Conservation (phyloP, 768 basidiomycete species). For the Chalciporus chontae region DNA sequence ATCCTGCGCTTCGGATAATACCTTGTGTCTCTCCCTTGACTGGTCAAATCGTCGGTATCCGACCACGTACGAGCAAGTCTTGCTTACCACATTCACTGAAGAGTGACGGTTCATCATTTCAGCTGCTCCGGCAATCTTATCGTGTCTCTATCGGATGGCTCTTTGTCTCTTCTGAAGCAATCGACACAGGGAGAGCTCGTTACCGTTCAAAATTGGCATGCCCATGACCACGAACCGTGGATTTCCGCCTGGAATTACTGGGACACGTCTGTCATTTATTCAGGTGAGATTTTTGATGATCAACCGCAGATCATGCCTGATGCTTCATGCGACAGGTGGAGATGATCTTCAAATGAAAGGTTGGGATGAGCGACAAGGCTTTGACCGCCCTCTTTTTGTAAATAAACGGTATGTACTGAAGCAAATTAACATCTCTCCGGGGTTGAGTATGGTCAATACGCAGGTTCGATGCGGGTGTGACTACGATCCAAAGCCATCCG, state of each 20-base stretch:
- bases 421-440: not conserved
- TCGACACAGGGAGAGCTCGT: slow-evolving; percentile 42
- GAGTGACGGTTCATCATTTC: slow-evolving; percentile 1
- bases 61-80: slow-evolving; percentile 38
- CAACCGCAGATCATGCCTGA: not conserved
- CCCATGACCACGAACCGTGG: slow-evolving; percentile 95
- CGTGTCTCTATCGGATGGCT: slow-evolving; percentile 81
- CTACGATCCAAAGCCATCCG: slow-evolving; percentile 83
- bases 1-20: slow-evolving; percentile 47
- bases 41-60: slow-evolving; percentile 73
- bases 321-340: slow-evolving; percentile 56
- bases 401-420: slow-evolving; percentile 60
- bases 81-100: slow-evolving; percentile 1
- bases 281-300: slow-evolving; percentile 48
- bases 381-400: slow-evolving; percentile 53
- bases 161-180: slow-evolving; percentile 56
- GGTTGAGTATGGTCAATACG: not conserved
- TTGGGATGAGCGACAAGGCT: slow-evolving; percentile 82
- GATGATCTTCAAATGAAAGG: slow-evolving; percentile 88
- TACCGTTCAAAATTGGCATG: slow-evolving; percentile 66
- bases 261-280: slow-evolving; percentile 76
- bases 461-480: slow-evolving; percentile 92
- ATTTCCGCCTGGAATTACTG: slow-evolving; percentile 88
- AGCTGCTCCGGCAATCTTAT: slow-evolving; percentile 60
- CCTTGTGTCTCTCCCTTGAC: slow-evolving; percentile 87